These are phyloP conservation scores for Sordaria brevicollis DNA, from an alignment of 495 filamentous ascomycete species.

Conservation along the genomic window DNA sequence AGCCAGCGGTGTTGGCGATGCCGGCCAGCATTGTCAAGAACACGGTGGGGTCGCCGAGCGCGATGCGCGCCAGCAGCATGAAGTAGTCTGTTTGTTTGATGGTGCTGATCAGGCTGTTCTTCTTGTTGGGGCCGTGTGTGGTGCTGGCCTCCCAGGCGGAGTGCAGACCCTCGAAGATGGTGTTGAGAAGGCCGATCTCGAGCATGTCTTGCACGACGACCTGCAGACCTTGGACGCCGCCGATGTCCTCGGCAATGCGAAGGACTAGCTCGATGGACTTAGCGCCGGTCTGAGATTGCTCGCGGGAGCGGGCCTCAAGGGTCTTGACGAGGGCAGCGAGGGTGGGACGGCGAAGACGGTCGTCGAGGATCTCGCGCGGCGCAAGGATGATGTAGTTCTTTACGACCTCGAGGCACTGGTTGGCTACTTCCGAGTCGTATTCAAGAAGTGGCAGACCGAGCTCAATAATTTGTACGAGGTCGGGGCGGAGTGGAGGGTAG, in stretches of 20 bases:
- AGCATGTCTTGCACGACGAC: constrained; percentile 59
- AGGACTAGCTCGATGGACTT: constrained; percentile 63
- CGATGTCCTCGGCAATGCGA: constrained; percentile 55
- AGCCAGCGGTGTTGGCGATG: constrained; percentile 17
- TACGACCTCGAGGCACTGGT: constrained; percentile 54
- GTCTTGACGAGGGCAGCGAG: constrained; percentile 50
- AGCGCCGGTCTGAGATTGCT: constrained; percentile 55
- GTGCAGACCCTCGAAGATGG: constrained; percentile 60
- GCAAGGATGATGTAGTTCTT: constrained; percentile 71
- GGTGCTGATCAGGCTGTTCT: constrained; percentile 49
- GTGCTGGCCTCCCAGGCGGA: constrained; percentile 61
- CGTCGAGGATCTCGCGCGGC: constrained; percentile 61
- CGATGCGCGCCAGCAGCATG: constrained; percentile 69
- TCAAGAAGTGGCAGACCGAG: constrained; percentile 62
- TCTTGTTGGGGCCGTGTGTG: constrained; percentile 65
- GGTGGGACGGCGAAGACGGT: constrained; percentile 46
- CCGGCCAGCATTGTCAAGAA: constrained; percentile 49
- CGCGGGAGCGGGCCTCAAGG: constrained; percentile 48
- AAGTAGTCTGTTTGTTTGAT: constrained; percentile 76
- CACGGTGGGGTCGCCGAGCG: constrained; percentile 53
- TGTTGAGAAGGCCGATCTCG: constrained; percentile 52
- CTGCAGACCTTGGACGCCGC: constrained; percentile 52
- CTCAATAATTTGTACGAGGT: constrained; percentile 56
- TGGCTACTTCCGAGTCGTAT: constrained; percentile 39
- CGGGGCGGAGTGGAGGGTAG: constrained; percentile 50